Conservation (phyloP, 352 stramenopile genomes). For the Globisporangium spinosum region DNA sequence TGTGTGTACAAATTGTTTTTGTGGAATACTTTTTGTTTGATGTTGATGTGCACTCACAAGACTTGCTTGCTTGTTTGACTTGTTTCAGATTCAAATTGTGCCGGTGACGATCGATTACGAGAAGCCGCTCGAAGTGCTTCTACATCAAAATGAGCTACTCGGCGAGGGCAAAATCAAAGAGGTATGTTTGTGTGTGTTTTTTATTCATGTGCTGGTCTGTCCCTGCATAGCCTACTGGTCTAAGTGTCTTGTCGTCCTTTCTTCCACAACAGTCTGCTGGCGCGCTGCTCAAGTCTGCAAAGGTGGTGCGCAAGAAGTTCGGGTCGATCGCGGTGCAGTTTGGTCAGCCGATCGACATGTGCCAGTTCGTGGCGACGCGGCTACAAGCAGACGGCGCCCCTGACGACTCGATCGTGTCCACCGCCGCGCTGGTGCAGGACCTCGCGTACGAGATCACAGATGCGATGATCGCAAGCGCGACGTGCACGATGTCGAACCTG, state of each 20-base stretch:
- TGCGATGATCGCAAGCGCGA: slow-evolving; percentile 58
- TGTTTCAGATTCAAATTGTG: slow-evolving; percentile 63
- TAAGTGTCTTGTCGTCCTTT: neutral
- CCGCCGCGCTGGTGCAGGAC: slow-evolving; percentile 43
- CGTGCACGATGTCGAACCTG: slow-evolving; percentile 71
- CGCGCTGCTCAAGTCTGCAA: slow-evolving; percentile 64
- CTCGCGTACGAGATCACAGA: slow-evolving; percentile 76
- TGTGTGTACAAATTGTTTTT: slow-evolving; percentile 29
- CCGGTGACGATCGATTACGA: slow-evolving; percentile 87
- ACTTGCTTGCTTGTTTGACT: slow-evolving; percentile 5
- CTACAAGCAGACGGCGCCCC: slow-evolving; percentile 19
- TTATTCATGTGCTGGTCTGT: neutral
- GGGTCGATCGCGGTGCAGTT: slow-evolving; percentile 81
- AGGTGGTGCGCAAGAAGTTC: slow-evolving; percentile 74
- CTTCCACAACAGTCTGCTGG: slow-evolving; percentile 40
- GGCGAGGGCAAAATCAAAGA: slow-evolving; percentile 81
- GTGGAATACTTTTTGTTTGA: neutral
- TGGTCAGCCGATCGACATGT: slow-evolving; percentile 61
- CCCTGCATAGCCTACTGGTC: neutral
- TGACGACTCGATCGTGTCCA: slow-evolving; percentile 32
- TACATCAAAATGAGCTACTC: slow-evolving; percentile 80
- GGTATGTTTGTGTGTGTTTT: slow-evolving; percentile 23
- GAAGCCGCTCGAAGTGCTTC: slow-evolving; percentile 74
- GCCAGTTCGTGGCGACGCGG: slow-evolving; percentile 37
- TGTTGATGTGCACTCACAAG: neutral